phyloP scores from a whole-genome alignment of 129 eudicot genomes.

The Apium graveolens region DNA sequence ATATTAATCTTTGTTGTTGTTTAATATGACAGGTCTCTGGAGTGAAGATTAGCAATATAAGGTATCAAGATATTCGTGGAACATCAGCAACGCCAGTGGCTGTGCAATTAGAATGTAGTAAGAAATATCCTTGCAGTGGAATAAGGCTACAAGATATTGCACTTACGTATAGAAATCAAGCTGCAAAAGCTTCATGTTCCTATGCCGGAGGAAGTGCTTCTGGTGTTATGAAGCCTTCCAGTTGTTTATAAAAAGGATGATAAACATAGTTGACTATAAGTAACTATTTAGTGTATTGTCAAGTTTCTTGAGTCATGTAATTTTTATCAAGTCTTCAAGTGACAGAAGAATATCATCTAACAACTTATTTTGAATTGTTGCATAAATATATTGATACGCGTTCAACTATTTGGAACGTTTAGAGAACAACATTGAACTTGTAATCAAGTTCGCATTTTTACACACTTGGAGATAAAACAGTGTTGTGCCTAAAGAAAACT shows the following conservation, averaged over 20 bases:
- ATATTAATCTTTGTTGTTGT: not conserved
- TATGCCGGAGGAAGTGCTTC: slow-evolving; percentile 1
- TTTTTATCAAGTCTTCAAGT: not conserved
- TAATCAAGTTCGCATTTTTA: no score
- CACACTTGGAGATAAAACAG: no score
- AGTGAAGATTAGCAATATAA: slow-evolving; percentile 36
- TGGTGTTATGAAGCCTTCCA: slow-evolving; percentile 6
- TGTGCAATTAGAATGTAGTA: slow-evolving; percentile 36
- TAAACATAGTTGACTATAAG: not conserved
- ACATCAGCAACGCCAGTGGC: slow-evolving; percentile 34
- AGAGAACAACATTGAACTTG: no score
- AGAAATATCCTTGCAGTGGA: slow-evolving; percentile 37
- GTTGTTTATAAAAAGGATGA: not conserved
- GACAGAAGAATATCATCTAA: not conserved
- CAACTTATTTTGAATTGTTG: not conserved
- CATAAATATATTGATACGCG: not conserved
- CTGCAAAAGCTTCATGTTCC: slow-evolving; percentile 13
- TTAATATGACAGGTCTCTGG: not conserved
- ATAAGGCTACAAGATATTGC: slow-evolving; percentile 43
- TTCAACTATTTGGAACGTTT: no score
- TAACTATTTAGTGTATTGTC: not conserved
- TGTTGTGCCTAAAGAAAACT: no score
- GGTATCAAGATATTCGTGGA: slow-evolving; percentile 43
- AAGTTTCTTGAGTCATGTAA: not conserved
- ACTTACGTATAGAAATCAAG: slow-evolving; percentile 26